A percentile compares a stretch with the other conserved stretches of the same genome.
Conservation (phyloP, 441 rosid genomes). For the California macrophylla region DNA sequence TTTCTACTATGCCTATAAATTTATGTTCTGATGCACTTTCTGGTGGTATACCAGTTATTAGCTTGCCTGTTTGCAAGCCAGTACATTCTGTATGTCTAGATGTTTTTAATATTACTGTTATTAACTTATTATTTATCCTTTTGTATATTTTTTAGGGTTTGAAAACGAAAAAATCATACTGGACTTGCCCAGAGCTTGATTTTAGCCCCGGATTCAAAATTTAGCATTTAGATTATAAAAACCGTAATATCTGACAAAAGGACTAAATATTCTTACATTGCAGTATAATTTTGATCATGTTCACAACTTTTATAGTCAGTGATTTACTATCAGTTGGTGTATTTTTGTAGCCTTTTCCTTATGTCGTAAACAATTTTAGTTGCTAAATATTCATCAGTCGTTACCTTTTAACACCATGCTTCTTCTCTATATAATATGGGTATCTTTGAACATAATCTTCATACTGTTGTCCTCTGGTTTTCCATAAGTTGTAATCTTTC, state of each 20-base stretch:
- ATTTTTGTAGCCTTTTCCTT: background rate
- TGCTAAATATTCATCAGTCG: background rate
- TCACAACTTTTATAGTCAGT: background rate
- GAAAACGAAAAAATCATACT: background rate
- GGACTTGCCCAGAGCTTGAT: background rate
- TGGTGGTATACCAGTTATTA: conserved; percentile 6
- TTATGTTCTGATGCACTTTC: background rate
- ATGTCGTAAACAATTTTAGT: background rate
- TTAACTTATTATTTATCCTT: background rate
- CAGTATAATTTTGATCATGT: background rate
- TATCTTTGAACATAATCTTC: background rate
- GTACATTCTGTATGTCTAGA: background rate
- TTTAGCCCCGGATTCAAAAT: background rate
- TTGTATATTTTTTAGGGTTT: background rate
- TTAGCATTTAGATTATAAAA: background rate
- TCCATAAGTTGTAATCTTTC: too few relatives aligned
- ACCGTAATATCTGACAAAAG: background rate
- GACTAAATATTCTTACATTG: background rate
- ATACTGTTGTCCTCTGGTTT: background rate
- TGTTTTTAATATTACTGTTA: background rate
- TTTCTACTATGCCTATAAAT: conserved; percentile 3
- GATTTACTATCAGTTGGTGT: background rate
- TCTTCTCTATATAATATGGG: background rate
- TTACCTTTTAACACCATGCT: background rate
- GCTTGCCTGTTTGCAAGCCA: background rate